Conservation (phyloP, 2,329 filamentous ascomycete genomes). For the Ceratocystis colombiana region DNA sequence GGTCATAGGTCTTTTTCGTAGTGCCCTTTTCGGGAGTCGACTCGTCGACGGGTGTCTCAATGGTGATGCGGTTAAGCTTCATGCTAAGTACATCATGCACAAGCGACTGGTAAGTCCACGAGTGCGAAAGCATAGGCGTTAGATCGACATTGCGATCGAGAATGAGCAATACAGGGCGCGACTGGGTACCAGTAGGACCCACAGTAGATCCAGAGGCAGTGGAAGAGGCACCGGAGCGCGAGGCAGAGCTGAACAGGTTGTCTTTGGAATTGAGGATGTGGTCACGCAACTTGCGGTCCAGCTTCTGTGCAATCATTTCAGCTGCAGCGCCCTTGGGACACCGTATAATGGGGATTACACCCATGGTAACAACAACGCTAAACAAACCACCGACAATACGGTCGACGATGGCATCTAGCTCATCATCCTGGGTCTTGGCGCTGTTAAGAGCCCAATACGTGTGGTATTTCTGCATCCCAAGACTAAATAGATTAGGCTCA, state of each 20-base stretch:
- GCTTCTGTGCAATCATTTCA: constrained; percentile 85
- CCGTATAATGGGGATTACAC: constrained; percentile 86
- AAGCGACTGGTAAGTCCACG: constrained; percentile 69
- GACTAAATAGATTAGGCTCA: constrained; percentile 87
- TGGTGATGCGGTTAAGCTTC: constrained; percentile 81
- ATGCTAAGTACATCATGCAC: constrained; percentile 54
- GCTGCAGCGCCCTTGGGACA: constrained; percentile 88
- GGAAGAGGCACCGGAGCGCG: constrained; percentile 48
- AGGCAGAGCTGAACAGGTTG: constrained; percentile 62
- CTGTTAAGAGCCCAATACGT: constrained; percentile 97
- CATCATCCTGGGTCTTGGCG: constrained; percentile 77
- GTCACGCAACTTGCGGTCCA: constrained; percentile 90
- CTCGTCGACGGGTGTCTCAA: constrained; percentile 74
- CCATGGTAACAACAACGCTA: constrained; percentile 97
- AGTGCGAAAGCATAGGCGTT: constrained; percentile 97
- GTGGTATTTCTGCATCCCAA: constrained; percentile 82
- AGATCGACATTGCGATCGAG: constrained; percentile 93
- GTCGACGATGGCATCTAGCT: constrained; percentile 78
- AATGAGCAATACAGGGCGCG: constrained; percentile 80
- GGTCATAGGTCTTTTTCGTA: constrained; percentile 82
- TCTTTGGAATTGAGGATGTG: constrained; percentile 97
- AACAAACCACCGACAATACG: constrained; percentile 93
- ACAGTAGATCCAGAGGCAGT: constrained; percentile 45
- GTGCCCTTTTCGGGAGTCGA: constrained; percentile 60
- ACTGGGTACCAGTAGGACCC: constrained; percentile 51